A percentile compares a stretch with the other conserved stretches of the same genome.
phyloP scores from a whole-genome alignment of 148 eudicot species.

The Rhododendron ovatum region DNA sequence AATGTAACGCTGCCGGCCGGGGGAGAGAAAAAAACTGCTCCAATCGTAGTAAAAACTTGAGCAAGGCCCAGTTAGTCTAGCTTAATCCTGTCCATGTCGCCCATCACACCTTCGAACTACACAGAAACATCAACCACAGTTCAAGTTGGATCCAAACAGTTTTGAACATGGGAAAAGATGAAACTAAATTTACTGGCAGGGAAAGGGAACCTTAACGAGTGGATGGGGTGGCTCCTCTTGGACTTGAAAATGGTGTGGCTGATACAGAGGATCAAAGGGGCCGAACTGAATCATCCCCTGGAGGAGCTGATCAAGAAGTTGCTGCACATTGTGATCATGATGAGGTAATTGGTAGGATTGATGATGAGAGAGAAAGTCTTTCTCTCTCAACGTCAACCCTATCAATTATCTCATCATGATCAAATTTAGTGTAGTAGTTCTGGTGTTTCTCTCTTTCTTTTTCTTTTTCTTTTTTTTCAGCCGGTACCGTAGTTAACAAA shows the following conservation, averaged over 20 bases:
- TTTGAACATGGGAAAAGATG: neutral
- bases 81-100: constrained; percentile 73
- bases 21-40: neutral
- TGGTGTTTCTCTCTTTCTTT: too few species aligned
- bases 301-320: neutral
- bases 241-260: neutral
- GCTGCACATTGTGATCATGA: neutral
- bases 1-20: neutral
- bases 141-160: neutral
- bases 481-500: too few species aligned
- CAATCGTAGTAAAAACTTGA: neutral
- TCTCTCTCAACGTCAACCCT: too few species aligned
- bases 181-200: neutral
- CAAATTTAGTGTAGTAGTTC: too few species aligned
- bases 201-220: constrained; percentile 46
- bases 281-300: neutral
- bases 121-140: neutral
- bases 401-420: too few species aligned
- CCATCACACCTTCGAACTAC: constrained; percentile 90
- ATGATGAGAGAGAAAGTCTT: neutral
- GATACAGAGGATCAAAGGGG: neutral
- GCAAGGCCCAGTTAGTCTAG: constrained; percentile 40
- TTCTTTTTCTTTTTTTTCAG: too few species aligned
- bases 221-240: neutral
- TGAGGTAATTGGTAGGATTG: neutral